Evolutionary conservation across 2,329 filamentous ascomycete genomes (phyloP), one percentile per base, ranked within the genome.

Genomic region (Aureobasidium sp.): DNA sequence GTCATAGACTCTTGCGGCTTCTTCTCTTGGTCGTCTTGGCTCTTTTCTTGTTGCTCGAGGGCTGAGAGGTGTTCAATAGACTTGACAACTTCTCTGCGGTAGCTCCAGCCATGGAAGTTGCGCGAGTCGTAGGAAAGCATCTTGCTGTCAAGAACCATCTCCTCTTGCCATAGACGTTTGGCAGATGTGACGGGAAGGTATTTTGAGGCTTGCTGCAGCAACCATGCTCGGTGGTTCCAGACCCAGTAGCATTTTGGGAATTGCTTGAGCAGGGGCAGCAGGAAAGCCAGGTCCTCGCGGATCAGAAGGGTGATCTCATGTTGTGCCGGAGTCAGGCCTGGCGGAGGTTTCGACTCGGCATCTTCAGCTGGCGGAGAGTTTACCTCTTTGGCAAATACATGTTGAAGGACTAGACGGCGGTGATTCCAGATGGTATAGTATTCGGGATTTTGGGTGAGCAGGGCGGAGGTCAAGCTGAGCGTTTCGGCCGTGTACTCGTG

Each of bases 241-340:
- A 99, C 93, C 93, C 94, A 97, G 78, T 99, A 99, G 80, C 94
- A 97, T 74, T 99, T 99, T 7, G 94, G 94, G 67, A 86, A 93
- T 67, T 91, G 85, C 66, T 90, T 82, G 55, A 99, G 83, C 23
- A 99, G 82, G 0, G 90, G 90, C 44, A 97, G 84, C 37, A 93
- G 87, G 71, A 97, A 96, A 52, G 79, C 78, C 37, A 99, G 80
- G 72, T 99, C 94, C 61, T 83, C 79, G 51, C 84, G 82, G 64
- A 97, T 81, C 36, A 87, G 71, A 2, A 84, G 77, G 46, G 78
- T 73, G 34, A 77, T 72, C 47, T 72, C 68, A 64, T 74, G 69
- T 65, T 75, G 68, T 44, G 67, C 64, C 27, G 70, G 56, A 58
- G 71, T 72, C n/a, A 72, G 63, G 64, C 80, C 23, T 6, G 63